phyloP scores from a whole-genome alignment of 495 filamentous ascomycete genomes.

The Penicillium paxilli region DNA sequence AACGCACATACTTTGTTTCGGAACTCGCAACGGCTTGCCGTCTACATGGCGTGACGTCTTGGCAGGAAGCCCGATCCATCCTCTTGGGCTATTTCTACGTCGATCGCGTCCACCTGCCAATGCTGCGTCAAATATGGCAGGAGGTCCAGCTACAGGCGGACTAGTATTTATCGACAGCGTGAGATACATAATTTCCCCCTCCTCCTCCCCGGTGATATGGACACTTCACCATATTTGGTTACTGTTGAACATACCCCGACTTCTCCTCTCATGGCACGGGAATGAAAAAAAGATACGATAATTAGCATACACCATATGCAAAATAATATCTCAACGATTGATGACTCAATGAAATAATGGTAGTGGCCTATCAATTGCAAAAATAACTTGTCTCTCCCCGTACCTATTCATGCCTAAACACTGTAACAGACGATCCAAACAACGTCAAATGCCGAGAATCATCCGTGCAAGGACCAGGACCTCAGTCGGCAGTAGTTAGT shows the following conservation, averaged over 20 bases:
- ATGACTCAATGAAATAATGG: background rate
- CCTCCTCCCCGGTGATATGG: background rate
- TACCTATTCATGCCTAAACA: background rate
- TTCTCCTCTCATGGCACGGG: background rate
- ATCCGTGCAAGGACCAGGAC: no score
- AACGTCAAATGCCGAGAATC: no score
- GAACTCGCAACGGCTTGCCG: slow-evolving; percentile 34
- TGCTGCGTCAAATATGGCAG: slow-evolving; percentile 39
- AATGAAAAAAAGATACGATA: background rate
- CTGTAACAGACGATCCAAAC: no score
- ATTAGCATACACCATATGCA: background rate
- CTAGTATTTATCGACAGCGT: slow-evolving; percentile 2
- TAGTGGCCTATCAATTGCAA: background rate
- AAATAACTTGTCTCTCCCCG: no score
- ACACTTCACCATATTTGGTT: background rate
- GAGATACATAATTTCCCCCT: background rate
- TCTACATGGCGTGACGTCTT: slow-evolving; percentile 32
- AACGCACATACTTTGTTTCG: slow-evolving; percentile 38
- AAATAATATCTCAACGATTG: background rate
- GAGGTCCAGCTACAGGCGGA: slow-evolving; percentile 30
- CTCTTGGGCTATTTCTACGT: slow-evolving; percentile 43
- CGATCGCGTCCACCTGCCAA: slow-evolving; percentile 37
- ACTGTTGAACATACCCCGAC: background rate
- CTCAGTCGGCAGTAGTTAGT: no score
- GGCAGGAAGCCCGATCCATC: slow-evolving; percentile 38